Base-by-base conservation (phyloP, 495 filamentous ascomycete genomes). In the Xylaria telfairii region DNA sequence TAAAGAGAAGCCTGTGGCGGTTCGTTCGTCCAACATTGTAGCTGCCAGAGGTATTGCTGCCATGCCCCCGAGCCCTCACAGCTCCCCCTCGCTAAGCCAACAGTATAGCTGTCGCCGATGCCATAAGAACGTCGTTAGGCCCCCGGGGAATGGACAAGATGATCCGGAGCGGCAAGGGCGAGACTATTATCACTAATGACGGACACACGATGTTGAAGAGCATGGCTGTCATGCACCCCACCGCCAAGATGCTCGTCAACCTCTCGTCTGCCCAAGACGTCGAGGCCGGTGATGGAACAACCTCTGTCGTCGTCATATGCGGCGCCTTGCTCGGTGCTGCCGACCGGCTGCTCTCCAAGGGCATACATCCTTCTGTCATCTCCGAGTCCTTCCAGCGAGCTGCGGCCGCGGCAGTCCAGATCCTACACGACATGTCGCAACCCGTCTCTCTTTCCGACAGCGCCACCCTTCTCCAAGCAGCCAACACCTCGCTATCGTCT, bases 101-200 rank as follows among this genome's bases (percentile, higher is more conserved):
- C n/a, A 51, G 34, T 46, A 51, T 12, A 95, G 96, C 96, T 77
- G 94, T 99, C 74, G 89, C 96, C 77, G 96, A 99, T 89, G 96
- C 96, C 73, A 96, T 99, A 80, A 88, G 96, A 85, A 97, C 93
- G 60, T 88, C 84, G 51, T 76, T 87, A 46, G 86, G 86, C 51
- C 86, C 87, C 72, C 77, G 86, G 79, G 85, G 84, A 63, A 97
- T 97, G 95, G 96, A 99, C 84, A 99, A 99, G 86, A 99, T 99
- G 96, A 98, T 99, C 72, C 92, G 96, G 88, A 96, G 92, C 34
- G 92, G 94, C 73, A 97, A 94, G 79, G 96, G 96, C 81, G 91
- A 96, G 80, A 98, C 96, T 56, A 95, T 98, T 77, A 99, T 99
- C 82, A 98, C 95, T 74, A 99, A 99, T 84, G 96, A 99, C 83